A percentile compares a stretch with the other conserved stretches of the same genome.
phyloP scores from a whole-genome alignment of 1,139 yeast genomes.

The Candida pseudoviswanathii region DNA sequence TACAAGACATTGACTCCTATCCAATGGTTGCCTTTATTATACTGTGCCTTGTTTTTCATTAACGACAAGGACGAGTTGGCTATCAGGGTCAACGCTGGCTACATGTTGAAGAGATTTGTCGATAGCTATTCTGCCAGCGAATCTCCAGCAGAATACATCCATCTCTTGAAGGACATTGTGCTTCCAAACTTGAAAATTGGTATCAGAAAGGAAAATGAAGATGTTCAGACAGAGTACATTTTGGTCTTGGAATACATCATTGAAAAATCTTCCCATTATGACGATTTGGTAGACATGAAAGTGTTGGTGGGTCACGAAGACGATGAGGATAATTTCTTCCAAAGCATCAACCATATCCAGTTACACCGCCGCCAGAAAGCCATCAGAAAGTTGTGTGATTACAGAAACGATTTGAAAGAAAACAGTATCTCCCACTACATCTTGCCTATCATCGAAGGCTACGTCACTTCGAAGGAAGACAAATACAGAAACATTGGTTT shows the following conservation, averaged over 20 bases:
- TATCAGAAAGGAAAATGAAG: slow-evolving; percentile 61
- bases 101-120: slow-evolving; percentile 62
- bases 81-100: slow-evolving; percentile 76
- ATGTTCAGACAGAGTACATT: slow-evolving; percentile 71
- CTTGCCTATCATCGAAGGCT: slow-evolving; percentile 83
- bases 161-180: slow-evolving; percentile 54
- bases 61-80: slow-evolving; percentile 82
- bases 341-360: slow-evolving; percentile 82
- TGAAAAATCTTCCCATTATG: slow-evolving; percentile 46
- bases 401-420: slow-evolving; percentile 49
- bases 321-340: slow-evolving; percentile 84
- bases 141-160: slow-evolving; percentile 35
- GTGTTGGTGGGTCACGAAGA: slow-evolving; percentile 57
- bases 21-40: slow-evolving; percentile 83
- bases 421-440: slow-evolving; percentile 75
- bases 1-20: slow-evolving; percentile 46
- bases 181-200: slow-evolving; percentile 73
- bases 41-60: slow-evolving; percentile 68
- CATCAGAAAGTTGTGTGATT: slow-evolving; percentile 54
- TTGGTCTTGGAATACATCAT: slow-evolving; percentile 66
- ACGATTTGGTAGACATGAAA: slow-evolving; percentile 68
- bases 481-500: slow-evolving; percentile 72
- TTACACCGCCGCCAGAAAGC: slow-evolving; percentile 85
- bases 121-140: slow-evolving; percentile 52
- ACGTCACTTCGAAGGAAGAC: slow-evolving; percentile 61